A percentile compares a stretch with the other conserved stretches of the same genome.
phyloP scores from a whole-genome alignment of 179 eudicot species.

The Actinidia arguta region DNA sequence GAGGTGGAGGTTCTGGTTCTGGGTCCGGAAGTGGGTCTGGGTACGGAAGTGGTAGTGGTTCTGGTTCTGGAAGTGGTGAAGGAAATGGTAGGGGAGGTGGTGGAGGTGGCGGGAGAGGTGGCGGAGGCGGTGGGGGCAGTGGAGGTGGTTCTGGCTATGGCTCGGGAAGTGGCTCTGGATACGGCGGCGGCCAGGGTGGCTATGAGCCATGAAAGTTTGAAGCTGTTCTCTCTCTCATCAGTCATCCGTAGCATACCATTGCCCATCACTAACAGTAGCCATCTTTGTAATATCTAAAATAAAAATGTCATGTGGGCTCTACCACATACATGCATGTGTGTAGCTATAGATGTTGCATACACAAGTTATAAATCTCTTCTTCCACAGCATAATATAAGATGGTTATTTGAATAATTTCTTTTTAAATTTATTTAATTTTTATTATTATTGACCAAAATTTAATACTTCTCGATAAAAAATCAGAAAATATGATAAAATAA shows the following conservation, averaged over 20 bases:
- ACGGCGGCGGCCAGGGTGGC: slow-evolving; percentile 13
- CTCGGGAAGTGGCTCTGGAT: slow-evolving; percentile 19
- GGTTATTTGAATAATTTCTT: not conserved
- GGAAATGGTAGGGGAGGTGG: not conserved
- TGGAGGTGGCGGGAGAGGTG: not conserved
- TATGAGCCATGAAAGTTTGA: slow-evolving; percentile 1
- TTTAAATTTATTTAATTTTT: too few species aligned
- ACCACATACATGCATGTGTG: too few species aligned
- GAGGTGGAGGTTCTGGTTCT: slow-evolving; percentile 11
- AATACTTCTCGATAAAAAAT: too few species aligned
- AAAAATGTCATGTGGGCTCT: not conserved
- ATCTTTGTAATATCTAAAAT: not conserved
- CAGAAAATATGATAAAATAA: too few species aligned
- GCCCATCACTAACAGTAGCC: too few species aligned
- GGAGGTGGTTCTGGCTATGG: slow-evolving; percentile 21
- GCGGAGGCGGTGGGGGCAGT: not conserved
- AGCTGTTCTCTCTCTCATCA: not conserved
- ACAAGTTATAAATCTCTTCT: too few species aligned
- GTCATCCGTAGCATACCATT: too few species aligned
- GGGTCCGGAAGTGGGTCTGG: slow-evolving; percentile 13
- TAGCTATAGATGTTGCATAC: too few species aligned
- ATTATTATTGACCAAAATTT: too few species aligned
- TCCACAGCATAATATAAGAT: not conserved
- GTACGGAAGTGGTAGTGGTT: slow-evolving; percentile 24
- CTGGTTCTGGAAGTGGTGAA: slow-evolving; percentile 13